These are phyloP conservation scores for Leucocoprinus leucothites DNA, from an alignment of 768 basidiomycete species.

Conservation along the genomic window DNA sequence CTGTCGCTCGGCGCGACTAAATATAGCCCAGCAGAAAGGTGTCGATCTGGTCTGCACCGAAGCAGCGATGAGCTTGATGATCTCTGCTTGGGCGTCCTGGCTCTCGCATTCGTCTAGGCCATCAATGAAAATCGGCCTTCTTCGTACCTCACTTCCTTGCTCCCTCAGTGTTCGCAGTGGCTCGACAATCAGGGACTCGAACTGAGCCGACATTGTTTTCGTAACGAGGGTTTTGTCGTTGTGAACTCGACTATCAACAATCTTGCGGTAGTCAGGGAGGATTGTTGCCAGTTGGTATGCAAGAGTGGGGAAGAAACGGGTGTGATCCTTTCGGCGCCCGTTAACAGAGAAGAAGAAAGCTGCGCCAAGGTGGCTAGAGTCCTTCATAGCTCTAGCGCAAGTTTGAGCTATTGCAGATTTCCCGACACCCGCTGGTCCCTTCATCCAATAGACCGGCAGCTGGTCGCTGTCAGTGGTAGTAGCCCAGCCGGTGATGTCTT, in stretches of 20 bases:
- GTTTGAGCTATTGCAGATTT: slow-evolving; percentile 9
- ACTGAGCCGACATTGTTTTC: not conserved
- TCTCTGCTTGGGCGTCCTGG: not conserved
- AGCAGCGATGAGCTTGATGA: slow-evolving; percentile 1
- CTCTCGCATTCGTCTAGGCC: not conserved
- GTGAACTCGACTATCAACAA: not conserved
- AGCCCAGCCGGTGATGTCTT: not conserved
- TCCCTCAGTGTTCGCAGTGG: not conserved
- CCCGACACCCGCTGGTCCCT: slow-evolving; percentile 7
- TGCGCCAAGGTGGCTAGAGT: not conserved
- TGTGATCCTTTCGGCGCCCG: not conserved
- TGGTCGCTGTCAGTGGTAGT: too few species aligned
- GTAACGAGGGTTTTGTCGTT: not conserved
- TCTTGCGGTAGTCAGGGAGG: not conserved
- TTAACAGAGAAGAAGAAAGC: slow-evolving; percentile 6
- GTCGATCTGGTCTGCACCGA: not conserved
- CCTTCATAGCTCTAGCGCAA: not conserved
- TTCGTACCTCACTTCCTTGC: not conserved
- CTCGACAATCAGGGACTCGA: not conserved
- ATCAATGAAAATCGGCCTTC: not conserved
- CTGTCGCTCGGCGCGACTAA: not conserved
- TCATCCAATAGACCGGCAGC: not conserved
- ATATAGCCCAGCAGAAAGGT: not conserved
- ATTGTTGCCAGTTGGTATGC: slow-evolving; percentile 6
- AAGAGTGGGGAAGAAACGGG: slow-evolving; percentile 2